Percentiles rank a stretch among this genome's conserved stretches.
These are phyloP conservation scores for Epichloe gansuensis DNA, from an alignment of 2,329 filamentous ascomycete species.

Conservation along the genomic window DNA sequence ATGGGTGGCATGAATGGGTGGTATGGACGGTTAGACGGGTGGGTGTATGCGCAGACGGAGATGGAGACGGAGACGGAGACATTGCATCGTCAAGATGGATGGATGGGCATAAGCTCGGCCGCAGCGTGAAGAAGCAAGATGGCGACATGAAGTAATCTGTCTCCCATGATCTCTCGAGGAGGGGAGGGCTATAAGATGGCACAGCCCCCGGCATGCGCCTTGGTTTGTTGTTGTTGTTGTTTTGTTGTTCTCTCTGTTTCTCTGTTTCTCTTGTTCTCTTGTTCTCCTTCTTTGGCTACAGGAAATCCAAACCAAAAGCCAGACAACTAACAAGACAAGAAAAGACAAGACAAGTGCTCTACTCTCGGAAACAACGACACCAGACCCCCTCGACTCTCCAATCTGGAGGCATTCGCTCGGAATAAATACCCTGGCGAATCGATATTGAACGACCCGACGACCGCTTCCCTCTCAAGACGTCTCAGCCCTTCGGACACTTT, in stretches of 20 bases:
- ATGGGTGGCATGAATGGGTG: neutral
- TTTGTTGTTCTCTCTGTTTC: neutral
- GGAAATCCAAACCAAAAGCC: neutral
- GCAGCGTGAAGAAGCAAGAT: neutral
- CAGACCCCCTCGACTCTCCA: no score
- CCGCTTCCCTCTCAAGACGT: no score
- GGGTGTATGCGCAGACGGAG: neutral
- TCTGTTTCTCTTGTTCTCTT: neutral
- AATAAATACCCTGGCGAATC: no score
- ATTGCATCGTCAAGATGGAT: neutral
- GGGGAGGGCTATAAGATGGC: constrained; percentile 2
- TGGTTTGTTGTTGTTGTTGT: neutral
- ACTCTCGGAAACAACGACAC: no score
- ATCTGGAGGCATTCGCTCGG: no score
- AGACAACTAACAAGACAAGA: neutral
- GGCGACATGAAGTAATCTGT: neutral
- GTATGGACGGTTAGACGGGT: neutral
- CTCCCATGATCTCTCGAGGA: neutral
- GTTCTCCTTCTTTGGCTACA: neutral
- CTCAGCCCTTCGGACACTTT: no score
- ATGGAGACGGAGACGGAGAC: no score
- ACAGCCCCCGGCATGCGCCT: neutral
- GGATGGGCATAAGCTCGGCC: neutral
- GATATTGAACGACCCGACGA: no score
- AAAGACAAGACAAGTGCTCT: neutral